These are phyloP conservation scores for Dissophora ornata DNA, from an alignment of 192 early-diverging fungal genomes.

Conservation along the genomic window DNA sequence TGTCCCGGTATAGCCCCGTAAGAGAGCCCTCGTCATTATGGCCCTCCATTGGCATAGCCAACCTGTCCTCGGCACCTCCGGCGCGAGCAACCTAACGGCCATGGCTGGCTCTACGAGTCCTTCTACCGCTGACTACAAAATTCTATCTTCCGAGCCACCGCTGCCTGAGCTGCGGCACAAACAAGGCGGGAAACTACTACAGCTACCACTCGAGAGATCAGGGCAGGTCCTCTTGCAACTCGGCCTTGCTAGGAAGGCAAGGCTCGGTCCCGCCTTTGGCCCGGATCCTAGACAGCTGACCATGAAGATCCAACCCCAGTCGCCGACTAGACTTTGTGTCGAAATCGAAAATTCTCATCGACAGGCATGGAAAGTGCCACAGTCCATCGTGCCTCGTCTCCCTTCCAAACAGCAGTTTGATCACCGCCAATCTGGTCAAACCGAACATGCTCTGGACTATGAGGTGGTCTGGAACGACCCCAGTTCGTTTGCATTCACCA, in stretches of 20 bases:
- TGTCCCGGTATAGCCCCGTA: not conserved
- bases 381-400: slow-evolving; percentile 16
- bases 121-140: slow-evolving; percentile 10
- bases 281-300: slow-evolving; percentile 11
- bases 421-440: not conserved
- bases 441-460: slow-evolving; percentile 6
- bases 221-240: slow-evolving; percentile 6
- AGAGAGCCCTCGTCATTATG: not conserved
- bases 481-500: slow-evolving; percentile 54
- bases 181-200: not conserved
- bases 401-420: not conserved
- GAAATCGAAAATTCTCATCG: slow-evolving; percentile 16
- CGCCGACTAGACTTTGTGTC: slow-evolving; percentile 7
- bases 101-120: not conserved
- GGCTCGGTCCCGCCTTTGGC: slow-evolving; percentile 4
- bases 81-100: not conserved
- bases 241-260: slow-evolving; percentile 10
- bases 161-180: no score
- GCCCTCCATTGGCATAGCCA: not conserved
- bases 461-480: slow-evolving; percentile 11
- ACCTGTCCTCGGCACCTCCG: not conserved
- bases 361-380: slow-evolving; percentile 13
- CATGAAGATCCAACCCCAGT: slow-evolving; percentile 8
- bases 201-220: not conserved
- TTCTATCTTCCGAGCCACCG: not conserved